Evolutionary conservation across 176 grass and related monocot genomes (phyloP).

Genomic region (Thinopyrum elongatum): DNA sequence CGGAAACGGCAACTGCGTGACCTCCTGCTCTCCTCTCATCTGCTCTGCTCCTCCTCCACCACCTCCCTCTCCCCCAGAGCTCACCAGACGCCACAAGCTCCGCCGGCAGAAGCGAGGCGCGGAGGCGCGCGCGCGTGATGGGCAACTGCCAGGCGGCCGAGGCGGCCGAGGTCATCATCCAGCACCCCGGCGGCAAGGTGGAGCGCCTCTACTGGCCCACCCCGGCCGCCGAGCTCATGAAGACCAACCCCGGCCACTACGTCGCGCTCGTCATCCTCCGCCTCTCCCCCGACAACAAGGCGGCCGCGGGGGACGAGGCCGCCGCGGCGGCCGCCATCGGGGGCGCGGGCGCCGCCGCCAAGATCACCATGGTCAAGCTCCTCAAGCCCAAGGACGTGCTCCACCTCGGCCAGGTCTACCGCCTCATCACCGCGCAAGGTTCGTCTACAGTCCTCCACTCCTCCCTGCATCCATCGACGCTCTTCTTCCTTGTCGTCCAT

Average conservation of each 20-base stretch:
- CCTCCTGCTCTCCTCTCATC: neutral
- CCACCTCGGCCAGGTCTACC: conserved; percentile 82
- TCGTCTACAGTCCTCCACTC: neutral
- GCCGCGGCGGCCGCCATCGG: neutral
- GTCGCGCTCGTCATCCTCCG: conserved; percentile 73
- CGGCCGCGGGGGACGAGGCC: neutral
- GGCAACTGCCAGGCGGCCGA: conserved; percentile 97
- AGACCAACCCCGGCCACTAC: conserved; percentile 82
- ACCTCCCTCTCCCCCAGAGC: neutral
- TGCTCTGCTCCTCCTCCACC: neutral
- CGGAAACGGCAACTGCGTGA: conserved; percentile 30
- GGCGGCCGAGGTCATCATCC: conserved; percentile 72
- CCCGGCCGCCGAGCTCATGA: conserved; percentile 72
- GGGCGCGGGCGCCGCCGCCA: neutral
- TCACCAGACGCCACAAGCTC: neutral
- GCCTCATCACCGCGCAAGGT: conserved; percentile 95
- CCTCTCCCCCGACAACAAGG: conserved; percentile 29
- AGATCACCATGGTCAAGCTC: conserved; percentile 76
- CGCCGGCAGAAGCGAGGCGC: neutral
- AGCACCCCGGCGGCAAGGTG: conserved; percentile 87
- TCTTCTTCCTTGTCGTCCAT: neutral
- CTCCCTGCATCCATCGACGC: neutral
- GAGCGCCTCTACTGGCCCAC: conserved; percentile 83
- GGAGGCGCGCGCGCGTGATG: too few species aligned
- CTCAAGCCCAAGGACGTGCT: conserved; percentile 95